A percentile compares a stretch with the other conserved stretches of the same genome.
These are phyloP conservation scores for Aureobasidium sp. DNA, from an alignment of 2,329 filamentous ascomycete genomes.

Conservation along the genomic window DNA sequence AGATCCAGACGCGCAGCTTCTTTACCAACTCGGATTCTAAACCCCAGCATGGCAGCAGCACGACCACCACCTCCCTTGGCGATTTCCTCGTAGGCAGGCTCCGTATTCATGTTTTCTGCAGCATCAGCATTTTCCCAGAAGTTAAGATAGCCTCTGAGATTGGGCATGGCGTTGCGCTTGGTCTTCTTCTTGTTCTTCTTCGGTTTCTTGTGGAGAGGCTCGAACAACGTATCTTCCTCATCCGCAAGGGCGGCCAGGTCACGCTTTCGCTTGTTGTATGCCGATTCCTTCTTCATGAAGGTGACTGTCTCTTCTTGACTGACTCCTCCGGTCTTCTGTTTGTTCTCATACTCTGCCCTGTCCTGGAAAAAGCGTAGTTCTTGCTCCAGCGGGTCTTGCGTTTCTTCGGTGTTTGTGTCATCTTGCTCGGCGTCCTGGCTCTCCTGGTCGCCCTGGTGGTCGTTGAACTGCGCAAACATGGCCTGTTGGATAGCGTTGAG, in stretches of 20 bases:
- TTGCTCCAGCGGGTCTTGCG: neutral
- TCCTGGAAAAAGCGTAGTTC: neutral
- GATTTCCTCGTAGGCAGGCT: neutral
- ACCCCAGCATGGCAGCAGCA: neutral
- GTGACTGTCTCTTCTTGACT: constrained; percentile 18
- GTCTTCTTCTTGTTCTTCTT: neutral
- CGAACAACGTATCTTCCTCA: neutral
- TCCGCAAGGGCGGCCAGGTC: neutral
- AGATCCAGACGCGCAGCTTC: neutral
- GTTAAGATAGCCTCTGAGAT: neutral
- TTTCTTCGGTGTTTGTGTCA: neutral
- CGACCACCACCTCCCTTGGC: neutral
- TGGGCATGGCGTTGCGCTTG: neutral
- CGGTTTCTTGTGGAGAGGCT: neutral
- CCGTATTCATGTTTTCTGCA: neutral
- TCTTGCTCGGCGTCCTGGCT: neutral
- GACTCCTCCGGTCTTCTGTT: constrained; percentile 16
- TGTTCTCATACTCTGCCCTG: constrained; percentile 8
- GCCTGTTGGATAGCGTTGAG: neutral
- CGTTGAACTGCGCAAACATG: neutral
- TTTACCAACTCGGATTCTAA: neutral
- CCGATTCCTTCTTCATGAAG: constrained; percentile 9
- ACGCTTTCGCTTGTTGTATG: neutral
- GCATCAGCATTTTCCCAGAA: neutral
- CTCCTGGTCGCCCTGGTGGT: too few relatives aligned